A percentile compares a stretch with the other conserved stretches of the same genome.
Conservation (phyloP, 2,329 filamentous ascomycete genomes). For the Penicillium sp. region DNA sequence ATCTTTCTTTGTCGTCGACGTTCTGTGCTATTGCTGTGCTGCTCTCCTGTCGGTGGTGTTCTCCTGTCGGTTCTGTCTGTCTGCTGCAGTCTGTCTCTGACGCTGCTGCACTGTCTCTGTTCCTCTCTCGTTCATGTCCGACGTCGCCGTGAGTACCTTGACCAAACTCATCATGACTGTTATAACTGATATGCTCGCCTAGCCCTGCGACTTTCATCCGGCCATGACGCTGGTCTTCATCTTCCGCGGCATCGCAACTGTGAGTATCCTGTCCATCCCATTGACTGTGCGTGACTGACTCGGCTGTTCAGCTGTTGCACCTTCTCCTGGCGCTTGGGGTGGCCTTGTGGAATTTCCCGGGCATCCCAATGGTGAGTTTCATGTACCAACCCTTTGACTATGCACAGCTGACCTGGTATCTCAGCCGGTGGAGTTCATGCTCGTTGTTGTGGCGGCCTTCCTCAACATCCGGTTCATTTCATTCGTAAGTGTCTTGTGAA, state of each 20-base stretch:
- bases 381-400: background rate
- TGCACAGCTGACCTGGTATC: background rate
- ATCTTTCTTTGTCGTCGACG: too few species aligned
- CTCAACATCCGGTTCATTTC: background rate
- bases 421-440: background rate
- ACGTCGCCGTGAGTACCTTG: too few species aligned
- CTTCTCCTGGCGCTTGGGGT: background rate
- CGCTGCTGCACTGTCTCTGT: too few species aligned
- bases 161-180: too few species aligned
- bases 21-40: too few species aligned
- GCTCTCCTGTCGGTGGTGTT: too few species aligned
- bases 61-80: too few species aligned
- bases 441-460: background rate
- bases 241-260: background rate
- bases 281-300: background rate
- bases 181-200: too few species aligned
- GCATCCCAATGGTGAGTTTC: background rate
- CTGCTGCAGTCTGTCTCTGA: too few species aligned
- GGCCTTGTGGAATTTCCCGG: background rate
- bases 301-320: background rate
- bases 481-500: background rate
- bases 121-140: too few species aligned
- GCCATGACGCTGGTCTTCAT: background rate
- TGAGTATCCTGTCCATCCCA: background rate
- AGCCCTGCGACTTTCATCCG: too few species aligned